Evolutionary conservation across 148 eudicot genomes (phyloP).

Genomic region (Amaranthus hypochondriacus): DNA sequence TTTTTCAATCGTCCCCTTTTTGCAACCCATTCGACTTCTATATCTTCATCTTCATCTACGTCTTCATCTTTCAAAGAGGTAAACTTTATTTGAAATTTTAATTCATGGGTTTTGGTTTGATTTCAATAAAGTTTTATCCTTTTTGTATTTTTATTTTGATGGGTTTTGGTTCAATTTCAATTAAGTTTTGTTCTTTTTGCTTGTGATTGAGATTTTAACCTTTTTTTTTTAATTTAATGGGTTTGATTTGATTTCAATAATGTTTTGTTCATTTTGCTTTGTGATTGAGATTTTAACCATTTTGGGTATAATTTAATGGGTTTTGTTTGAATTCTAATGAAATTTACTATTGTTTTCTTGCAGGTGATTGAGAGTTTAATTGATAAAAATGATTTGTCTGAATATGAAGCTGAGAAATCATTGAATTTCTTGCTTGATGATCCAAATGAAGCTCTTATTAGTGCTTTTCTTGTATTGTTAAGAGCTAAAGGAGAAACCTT

Average conservation of each 20-base stretch:
- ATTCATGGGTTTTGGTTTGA: neutral
- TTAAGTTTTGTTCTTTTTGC: no score
- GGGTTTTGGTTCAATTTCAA: no score
- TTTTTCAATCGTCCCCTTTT: neutral
- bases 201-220: no score
- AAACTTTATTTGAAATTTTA: neutral
- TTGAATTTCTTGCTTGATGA: slow-evolving; percentile 67
- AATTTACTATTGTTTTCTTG: neutral
- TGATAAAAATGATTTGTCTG: slow-evolving; percentile 47
- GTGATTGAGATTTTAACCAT: no score
- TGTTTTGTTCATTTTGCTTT: neutral
- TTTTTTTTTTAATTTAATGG: no score
- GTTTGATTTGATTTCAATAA: no score
- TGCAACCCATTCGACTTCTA: slow-evolving; percentile 21
- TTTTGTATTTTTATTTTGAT: no score
- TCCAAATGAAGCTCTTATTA: slow-evolving; percentile 74
- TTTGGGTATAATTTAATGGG: neutral
- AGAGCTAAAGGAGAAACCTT: slow-evolving; percentile 98
- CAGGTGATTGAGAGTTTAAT: slow-evolving; percentile 25
- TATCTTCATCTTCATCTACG: slow-evolving; percentile 17
- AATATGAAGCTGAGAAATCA: slow-evolving; percentile 64
- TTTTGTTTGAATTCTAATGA: no score
- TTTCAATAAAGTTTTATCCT: no score
- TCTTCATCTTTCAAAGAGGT: slow-evolving; percentile 47
- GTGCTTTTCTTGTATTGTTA: slow-evolving; percentile 90